phyloP scores from a whole-genome alignment of 2,329 filamentous ascomycete species.

The Diaporthe citri region DNA sequence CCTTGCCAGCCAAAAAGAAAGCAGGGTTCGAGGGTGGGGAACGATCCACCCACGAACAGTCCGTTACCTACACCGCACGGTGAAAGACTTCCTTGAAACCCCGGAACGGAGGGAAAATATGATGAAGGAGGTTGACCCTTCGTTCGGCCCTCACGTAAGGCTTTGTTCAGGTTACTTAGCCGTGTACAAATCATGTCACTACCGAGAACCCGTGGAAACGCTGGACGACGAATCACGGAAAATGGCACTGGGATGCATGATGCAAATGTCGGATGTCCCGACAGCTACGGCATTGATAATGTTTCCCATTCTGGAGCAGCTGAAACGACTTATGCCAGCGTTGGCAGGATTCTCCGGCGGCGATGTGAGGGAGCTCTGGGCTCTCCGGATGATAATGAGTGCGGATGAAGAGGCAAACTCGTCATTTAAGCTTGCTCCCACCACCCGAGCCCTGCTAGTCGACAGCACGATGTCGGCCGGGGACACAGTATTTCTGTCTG shows the following conservation, averaged over 20 bases:
- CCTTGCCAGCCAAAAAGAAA: no score
- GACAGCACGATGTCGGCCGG: background rate
- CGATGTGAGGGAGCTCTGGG: background rate
- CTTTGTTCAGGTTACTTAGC: background rate
- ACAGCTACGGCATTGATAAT: background rate
- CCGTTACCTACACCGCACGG: no score
- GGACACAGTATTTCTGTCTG: background rate
- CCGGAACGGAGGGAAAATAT: background rate
- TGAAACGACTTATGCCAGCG: background rate
- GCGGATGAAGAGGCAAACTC: background rate
- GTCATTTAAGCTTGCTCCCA: background rate
- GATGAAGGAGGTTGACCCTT: background rate
- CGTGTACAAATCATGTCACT: background rate
- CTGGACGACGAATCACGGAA: background rate
- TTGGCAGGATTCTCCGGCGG: background rate
- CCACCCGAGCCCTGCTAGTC: background rate
- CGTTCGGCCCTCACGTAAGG: background rate
- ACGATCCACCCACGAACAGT: no score
- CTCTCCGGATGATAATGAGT: background rate
- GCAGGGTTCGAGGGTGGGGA: no score
- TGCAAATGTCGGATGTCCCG: background rate
- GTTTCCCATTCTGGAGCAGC: background rate
- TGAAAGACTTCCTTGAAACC: no score
- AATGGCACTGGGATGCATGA: background rate
- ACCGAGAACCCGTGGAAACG: background rate